Evolutionary conservation across 345 rosid genomes (phyloP).

Genomic region (Populus simonii): DNA sequence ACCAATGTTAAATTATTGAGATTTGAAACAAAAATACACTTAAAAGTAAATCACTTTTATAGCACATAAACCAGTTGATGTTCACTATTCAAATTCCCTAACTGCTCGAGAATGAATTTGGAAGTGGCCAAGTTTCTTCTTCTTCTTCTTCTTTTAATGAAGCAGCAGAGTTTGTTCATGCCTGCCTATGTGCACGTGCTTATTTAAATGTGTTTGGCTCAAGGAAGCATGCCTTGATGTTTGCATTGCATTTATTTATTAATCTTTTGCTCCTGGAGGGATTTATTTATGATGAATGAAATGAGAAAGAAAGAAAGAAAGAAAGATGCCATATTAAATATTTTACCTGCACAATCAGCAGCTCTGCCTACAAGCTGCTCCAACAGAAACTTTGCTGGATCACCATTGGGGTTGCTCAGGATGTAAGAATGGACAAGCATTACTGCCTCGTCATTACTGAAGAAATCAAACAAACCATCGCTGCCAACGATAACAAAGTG

Average conservation of each 20-base stretch:
- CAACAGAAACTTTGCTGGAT: slow-evolving; percentile 86
- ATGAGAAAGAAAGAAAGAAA: not conserved
- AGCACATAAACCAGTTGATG: no score
- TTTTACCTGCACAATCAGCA: slow-evolving; percentile 81
- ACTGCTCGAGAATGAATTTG: no score
- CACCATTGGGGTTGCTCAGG: slow-evolving; percentile 59
- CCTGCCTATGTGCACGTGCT: not conserved
- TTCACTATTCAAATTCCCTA: no score
- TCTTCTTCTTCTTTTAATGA: no score
- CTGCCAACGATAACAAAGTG: slow-evolving; percentile 91
- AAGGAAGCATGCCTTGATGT: not conserved
- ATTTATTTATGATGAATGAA: not conserved
- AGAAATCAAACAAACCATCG: slow-evolving; percentile 93
- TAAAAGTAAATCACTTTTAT: no score
- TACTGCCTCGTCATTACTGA: slow-evolving; percentile 80
- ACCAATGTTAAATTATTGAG: not conserved
- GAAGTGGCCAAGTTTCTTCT: no score
- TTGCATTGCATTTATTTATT: not conserved
- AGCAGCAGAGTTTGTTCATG: no score
- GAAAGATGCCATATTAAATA: not conserved
- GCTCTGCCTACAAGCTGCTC: slow-evolving; percentile 81
- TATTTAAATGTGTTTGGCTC: not conserved
- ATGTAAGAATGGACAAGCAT: slow-evolving; percentile 59
- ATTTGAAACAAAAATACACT: not conserved
- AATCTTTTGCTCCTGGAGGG: not conserved